A percentile compares a stretch with the other conserved stretches of the same genome.
phyloP scores from a whole-genome alignment of 805 yeast genomes.

The Candida germanica region DNA sequence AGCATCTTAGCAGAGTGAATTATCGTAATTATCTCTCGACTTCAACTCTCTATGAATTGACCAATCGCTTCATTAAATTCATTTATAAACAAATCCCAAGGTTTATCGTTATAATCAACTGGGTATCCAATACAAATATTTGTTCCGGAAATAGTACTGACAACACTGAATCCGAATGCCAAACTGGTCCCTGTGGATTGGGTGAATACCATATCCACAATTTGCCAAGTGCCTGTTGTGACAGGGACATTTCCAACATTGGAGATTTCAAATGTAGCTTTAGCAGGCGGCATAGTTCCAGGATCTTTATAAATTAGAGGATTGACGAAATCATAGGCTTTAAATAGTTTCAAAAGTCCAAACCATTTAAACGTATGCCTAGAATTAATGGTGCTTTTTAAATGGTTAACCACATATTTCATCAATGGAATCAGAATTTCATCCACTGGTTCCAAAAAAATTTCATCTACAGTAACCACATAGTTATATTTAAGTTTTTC shows the following conservation, averaged over 20 bases:
- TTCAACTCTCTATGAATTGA: too few relatives aligned
- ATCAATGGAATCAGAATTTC: background rate
- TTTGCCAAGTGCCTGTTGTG: slow-evolving; percentile 5
- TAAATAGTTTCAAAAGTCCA: slow-evolving; percentile 2
- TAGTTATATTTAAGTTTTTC: slow-evolving; percentile 2
- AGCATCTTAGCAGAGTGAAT: too few relatives aligned
- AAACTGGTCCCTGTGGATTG: slow-evolving; percentile 5
- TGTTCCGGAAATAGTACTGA: slow-evolving; percentile 4
- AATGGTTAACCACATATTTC: background rate
- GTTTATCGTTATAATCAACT: slow-evolving; percentile 3
- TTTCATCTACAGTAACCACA: background rate
- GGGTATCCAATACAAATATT: slow-evolving; percentile 7
- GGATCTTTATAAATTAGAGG: background rate
- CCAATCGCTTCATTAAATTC: slow-evolving; percentile 4
- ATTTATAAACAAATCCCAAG: slow-evolving; percentile 2
- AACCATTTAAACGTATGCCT: slow-evolving; percentile 1
- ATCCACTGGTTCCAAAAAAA: background rate
- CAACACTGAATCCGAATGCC: slow-evolving; percentile 5
- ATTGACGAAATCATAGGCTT: slow-evolving; percentile 1
- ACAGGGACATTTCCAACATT: slow-evolving; percentile 9
- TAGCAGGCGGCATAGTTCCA: background rate
- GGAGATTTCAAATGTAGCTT: slow-evolving; percentile 10
- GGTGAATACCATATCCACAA: slow-evolving; percentile 10
- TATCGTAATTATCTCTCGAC: too few relatives aligned
- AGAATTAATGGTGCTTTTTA: background rate